Percentiles rank a stretch among this genome's conserved stretches.
Evolutionary conservation across 257 asterid genomes (phyloP).

Genomic region (Voacanga thouarsii): DNA sequence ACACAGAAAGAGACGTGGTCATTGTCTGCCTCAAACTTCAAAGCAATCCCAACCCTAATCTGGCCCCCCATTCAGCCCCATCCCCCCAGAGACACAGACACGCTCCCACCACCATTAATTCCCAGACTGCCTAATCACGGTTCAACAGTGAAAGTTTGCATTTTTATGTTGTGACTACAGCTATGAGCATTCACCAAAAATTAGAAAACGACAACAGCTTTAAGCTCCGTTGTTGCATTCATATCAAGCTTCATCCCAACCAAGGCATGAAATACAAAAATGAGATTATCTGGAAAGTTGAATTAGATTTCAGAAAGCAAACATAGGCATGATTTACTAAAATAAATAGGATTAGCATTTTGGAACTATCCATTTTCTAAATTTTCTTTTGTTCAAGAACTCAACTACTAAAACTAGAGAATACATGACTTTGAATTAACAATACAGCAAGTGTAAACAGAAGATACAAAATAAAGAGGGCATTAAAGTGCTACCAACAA

Average conservation of each 20-base stretch:
- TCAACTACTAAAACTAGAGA: neutral
- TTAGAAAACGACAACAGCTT: too few species aligned
- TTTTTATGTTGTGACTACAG: neutral
- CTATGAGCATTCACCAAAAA: too few species aligned
- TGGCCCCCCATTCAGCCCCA: neutral
- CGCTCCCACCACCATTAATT: neutral
- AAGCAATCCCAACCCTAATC: constrained; percentile 7
- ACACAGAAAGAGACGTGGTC: neutral
- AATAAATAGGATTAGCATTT: neutral
- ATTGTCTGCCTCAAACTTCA: constrained; percentile 13
- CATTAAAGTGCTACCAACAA: too few species aligned
- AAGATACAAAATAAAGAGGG: neutral
- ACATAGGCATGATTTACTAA: neutral
- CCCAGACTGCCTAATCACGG: neutral
- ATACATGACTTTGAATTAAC: neutral
- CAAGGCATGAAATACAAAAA: neutral
- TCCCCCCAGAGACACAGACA: neutral
- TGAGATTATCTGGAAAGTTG: neutral
- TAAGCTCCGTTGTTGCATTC: neutral
- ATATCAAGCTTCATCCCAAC: neutral
- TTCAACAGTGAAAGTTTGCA: neutral
- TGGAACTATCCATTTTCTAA: neutral
- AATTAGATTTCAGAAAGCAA: neutral
- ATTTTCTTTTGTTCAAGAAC: neutral
- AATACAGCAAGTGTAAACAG: neutral